phyloP scores from a whole-genome alignment of 148 eudicot genomes.

The Amaranthus hypochondriacus region DNA sequence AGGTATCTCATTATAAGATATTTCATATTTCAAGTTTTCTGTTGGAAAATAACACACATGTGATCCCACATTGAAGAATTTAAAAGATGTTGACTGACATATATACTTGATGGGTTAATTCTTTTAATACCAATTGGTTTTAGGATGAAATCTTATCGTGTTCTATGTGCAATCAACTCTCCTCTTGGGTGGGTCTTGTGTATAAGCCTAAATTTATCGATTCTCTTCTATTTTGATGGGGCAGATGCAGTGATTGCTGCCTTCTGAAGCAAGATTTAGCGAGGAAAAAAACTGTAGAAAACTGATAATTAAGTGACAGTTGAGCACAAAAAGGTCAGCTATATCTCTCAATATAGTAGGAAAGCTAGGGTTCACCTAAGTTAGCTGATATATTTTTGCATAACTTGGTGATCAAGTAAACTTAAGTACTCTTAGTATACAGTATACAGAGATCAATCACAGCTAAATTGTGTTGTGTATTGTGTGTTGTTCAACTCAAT shows the following conservation, averaged over 20 bases:
- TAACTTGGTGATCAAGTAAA: slow-evolving; percentile 7
- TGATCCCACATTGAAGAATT: too few species aligned
- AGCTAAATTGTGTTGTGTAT: neutral
- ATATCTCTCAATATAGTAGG: slow-evolving; percentile 15
- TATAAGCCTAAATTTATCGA: too few species aligned
- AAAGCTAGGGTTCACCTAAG: slow-evolving; percentile 23
- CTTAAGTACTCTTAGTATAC: neutral
- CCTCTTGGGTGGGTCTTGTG: too few species aligned
- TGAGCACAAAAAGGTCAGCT: slow-evolving; percentile 17
- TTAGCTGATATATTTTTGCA: slow-evolving; percentile 1
- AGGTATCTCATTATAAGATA: slow-evolving; percentile 13
- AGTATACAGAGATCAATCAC: neutral
- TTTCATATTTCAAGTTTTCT: neutral
- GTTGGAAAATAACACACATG: too few species aligned
- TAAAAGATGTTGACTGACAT: too few species aligned
- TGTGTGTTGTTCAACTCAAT: neutral
- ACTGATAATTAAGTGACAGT: slow-evolving; percentile 1
- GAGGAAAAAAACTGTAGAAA: slow-evolving; percentile 10
- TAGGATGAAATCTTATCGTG: too few species aligned
- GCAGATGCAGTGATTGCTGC: slow-evolving; percentile 18
- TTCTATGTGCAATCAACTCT: too few species aligned
- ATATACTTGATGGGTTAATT: too few species aligned
- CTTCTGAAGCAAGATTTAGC: slow-evolving; percentile 24
- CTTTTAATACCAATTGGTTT: too few species aligned
- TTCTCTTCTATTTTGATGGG: neutral